Evolutionary conservation across 768 basidiomycete species (phyloP).

Genomic region (Podaxis sp.): DNA sequence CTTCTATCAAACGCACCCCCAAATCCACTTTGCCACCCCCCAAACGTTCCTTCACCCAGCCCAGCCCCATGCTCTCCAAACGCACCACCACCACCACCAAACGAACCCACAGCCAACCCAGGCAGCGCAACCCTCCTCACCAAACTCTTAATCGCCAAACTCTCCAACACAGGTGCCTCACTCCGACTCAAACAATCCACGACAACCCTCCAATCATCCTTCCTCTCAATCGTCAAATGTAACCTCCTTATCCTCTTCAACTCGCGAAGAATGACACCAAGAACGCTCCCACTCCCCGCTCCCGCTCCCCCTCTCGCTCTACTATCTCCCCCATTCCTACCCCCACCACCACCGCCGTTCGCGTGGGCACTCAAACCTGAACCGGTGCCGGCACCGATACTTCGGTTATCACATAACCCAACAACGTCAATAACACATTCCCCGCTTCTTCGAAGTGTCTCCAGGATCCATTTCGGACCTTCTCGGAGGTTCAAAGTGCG

Average conservation of each 20-base stretch:
- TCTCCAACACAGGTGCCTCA: constrained; percentile 7
- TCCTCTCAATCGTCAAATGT: constrained; percentile 11
- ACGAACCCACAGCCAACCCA: not conserved
- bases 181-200: constrained; percentile 1
- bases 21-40: no score
- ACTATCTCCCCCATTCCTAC: not conserved
- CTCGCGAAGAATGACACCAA: not conserved
- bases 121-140: constrained; percentile 1
- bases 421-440: constrained; percentile 1
- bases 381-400: not conserved
- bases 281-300: not conserved
- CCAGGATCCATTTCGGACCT: constrained; percentile 7
- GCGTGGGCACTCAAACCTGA: not conserved
- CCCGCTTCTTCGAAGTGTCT: not conserved
- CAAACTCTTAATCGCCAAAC: constrained; percentile 4
- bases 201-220: constrained; percentile 7
- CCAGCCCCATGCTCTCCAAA: no score
- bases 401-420: not conserved
- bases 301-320: not conserved
- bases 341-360: not conserved
- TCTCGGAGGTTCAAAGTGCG: constrained; percentile 7
- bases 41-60: no score
- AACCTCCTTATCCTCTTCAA: constrained; percentile 6
- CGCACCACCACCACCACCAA: no score
- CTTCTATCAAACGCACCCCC: no score